Conservation (phyloP, 2,329 filamentous ascomycete genomes). For the Corniculantispora saksenae region DNA sequence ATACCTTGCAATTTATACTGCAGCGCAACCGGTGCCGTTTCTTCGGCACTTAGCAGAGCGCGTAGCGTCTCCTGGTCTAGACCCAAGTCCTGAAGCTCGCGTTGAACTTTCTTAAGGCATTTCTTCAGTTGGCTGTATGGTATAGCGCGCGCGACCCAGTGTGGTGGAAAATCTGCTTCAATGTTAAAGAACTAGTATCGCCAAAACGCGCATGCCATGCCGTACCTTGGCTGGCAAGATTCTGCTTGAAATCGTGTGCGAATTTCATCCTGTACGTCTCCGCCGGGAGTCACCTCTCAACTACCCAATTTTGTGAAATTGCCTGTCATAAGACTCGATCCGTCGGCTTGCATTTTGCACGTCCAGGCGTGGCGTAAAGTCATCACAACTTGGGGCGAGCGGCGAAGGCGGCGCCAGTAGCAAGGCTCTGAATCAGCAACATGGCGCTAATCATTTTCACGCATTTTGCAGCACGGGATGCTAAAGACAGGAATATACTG, state of each 20-base stretch:
- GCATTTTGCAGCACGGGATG: neutral
- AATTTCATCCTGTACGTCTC: slow-evolving; percentile 70
- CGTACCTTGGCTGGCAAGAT: slow-evolving; percentile 62
- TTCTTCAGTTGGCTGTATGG: slow-evolving; percentile 87
- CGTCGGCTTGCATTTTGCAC: slow-evolving; percentile 8
- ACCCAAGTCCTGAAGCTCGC: slow-evolving; percentile 69
- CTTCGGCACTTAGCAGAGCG: slow-evolving; percentile 58
- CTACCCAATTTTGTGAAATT: neutral
- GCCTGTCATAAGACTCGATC: neutral
- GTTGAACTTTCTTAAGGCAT: slow-evolving; percentile 77
- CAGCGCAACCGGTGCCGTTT: slow-evolving; percentile 47
- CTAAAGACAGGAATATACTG: neutral
- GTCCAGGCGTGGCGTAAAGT: slow-evolving; percentile 1
- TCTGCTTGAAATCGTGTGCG: slow-evolving; percentile 73
- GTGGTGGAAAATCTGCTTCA: slow-evolving; percentile 64
- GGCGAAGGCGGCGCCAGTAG: neutral
- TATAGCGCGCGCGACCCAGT: slow-evolving; percentile 73
- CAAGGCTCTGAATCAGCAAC: slow-evolving; percentile 5
- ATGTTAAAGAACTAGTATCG: neutral
- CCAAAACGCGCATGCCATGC: slow-evolving; percentile 1
- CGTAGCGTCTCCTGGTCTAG: slow-evolving; percentile 71
- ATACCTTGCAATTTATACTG: slow-evolving; percentile 59
- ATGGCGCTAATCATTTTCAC: slow-evolving; percentile 1
- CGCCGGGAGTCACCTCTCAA: neutral
- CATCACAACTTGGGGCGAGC: neutral